Conservation (phyloP, 2,329 filamentous ascomycete species). For the Calonectria honghensis region DNA sequence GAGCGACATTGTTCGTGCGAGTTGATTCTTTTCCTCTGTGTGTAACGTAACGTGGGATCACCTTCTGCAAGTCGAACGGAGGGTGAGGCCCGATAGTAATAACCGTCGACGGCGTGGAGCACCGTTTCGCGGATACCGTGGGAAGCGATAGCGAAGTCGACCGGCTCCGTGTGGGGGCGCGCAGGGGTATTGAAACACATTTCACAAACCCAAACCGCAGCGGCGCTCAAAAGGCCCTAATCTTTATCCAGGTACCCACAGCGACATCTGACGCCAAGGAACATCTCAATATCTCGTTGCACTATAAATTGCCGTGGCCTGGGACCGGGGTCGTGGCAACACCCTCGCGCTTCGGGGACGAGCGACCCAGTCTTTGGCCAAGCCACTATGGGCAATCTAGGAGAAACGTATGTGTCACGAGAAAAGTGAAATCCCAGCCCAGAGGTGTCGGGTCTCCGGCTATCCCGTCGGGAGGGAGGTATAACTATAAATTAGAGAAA, state of each 20-base stretch:
- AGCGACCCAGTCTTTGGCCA: background rate
- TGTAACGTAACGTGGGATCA: background rate
- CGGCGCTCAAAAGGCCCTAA: background rate
- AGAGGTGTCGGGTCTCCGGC: background rate
- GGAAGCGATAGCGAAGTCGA: background rate
- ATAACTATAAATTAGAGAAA: background rate
- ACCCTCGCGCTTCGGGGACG: background rate
- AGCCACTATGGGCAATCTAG: background rate
- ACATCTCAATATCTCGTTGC: background rate
- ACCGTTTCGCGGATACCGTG: background rate
- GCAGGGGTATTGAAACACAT: conserved; percentile 5
- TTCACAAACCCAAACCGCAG: background rate
- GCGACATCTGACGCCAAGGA: background rate
- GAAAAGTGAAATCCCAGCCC: background rate
- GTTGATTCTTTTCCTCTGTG: background rate
- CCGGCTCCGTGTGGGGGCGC: background rate
- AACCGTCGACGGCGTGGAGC: background rate
- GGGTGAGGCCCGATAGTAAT: conserved; percentile 2
- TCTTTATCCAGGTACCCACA: background rate
- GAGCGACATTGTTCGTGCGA: background rate
- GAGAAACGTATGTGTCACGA: background rate
- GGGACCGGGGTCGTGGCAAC: background rate
- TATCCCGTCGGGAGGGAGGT: background rate
- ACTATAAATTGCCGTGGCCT: background rate
- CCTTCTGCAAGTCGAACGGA: background rate